These are phyloP conservation scores for Daldinia vernicosa DNA, from an alignment of 495 filamentous ascomycete species.

Conservation along the genomic window DNA sequence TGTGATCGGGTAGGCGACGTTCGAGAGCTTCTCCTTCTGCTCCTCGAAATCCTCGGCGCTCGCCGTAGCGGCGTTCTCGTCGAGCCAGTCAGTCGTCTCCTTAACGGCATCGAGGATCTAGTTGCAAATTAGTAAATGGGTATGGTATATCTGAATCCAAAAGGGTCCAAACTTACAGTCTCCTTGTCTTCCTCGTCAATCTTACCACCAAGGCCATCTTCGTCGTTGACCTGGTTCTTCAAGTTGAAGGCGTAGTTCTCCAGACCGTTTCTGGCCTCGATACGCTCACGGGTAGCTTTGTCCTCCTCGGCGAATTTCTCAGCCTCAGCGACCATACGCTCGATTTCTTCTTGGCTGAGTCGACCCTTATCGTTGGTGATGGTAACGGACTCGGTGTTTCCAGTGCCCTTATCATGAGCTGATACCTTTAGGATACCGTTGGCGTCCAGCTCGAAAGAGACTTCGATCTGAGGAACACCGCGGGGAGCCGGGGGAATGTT, in stretches of 20 bases:
- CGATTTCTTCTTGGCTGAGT: constrained; percentile 94
- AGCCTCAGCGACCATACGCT: constrained; percentile 96
- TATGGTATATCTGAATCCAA: background rate
- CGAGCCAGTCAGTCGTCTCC: constrained; percentile 96
- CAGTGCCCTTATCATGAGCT: constrained; percentile 95
- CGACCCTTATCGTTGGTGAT: constrained; percentile 99
- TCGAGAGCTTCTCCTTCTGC: constrained; percentile 98
- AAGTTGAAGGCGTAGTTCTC: constrained; percentile 97
- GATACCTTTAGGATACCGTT: constrained; percentile 98
- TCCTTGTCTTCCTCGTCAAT: constrained; percentile 99
- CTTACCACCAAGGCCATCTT: constrained; percentile 96
- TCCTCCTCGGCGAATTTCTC: constrained; percentile 99
- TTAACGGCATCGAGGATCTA: constrained; percentile 94
- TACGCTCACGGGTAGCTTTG: constrained; percentile 93
- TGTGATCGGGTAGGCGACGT: constrained; percentile 97
- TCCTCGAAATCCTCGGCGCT: constrained; percentile 95
- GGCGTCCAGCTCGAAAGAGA: constrained; percentile 96
- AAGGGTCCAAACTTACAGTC: constrained; percentile 64
- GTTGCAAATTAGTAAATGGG: constrained; percentile 35
- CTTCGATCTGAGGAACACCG: constrained; percentile 97
- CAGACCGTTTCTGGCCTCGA: constrained; percentile 93
- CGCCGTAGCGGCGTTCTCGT: constrained; percentile 91
- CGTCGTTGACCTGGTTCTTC: constrained; percentile 99
- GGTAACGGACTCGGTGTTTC: constrained; percentile 94
- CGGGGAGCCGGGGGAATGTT: constrained; percentile 93